A percentile compares a stretch with the other conserved stretches of the same genome.
Evolutionary conservation across 306 rosid species (phyloP).

Genomic region (Oxytropis ochrocephala): DNA sequence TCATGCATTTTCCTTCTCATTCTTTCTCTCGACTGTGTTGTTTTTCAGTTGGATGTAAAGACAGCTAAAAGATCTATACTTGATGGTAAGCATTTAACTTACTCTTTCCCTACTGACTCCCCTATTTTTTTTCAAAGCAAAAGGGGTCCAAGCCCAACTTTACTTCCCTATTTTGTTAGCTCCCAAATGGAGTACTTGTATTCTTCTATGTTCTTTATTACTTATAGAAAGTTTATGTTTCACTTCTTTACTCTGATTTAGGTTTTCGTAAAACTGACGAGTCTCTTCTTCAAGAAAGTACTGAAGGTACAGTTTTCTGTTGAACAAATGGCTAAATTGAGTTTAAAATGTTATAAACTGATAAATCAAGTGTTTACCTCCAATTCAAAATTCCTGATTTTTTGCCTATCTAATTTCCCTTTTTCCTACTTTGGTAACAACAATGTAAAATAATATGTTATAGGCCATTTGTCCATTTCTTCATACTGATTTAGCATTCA

Average conservation of each 20-base stretch:
- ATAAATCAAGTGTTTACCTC: background rate
- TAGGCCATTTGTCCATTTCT: background rate
- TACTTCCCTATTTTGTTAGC: background rate
- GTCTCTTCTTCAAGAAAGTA: slow-evolving; percentile 68
- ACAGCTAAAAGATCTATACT: slow-evolving; percentile 74
- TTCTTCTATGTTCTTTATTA: background rate
- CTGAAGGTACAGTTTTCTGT: slow-evolving; percentile 41
- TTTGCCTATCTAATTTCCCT: background rate
- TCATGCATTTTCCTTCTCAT: slow-evolving; percentile 17
- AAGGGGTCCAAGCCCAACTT: too few relatives aligned
- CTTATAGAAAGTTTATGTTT: background rate
- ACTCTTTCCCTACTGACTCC: background rate
- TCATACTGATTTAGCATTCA: background rate
- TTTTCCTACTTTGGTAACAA: background rate
- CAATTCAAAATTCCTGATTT: background rate
- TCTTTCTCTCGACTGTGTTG: background rate
- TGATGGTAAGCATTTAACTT: slow-evolving; percentile 47
- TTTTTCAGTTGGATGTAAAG: slow-evolving; percentile 74
- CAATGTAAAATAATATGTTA: background rate
- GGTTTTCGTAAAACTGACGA: slow-evolving; percentile 83
- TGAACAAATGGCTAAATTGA: background rate
- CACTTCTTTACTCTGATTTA: slow-evolving; percentile 12
- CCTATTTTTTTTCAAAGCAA: too few relatives aligned
- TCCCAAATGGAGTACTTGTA: background rate
- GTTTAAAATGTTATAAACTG: background rate